A percentile compares a stretch with the other conserved stretches of the same genome.
Evolutionary conservation across 2,329 filamentous ascomycete genomes (phyloP).

Genomic region (Sporothrix pallida): DNA sequence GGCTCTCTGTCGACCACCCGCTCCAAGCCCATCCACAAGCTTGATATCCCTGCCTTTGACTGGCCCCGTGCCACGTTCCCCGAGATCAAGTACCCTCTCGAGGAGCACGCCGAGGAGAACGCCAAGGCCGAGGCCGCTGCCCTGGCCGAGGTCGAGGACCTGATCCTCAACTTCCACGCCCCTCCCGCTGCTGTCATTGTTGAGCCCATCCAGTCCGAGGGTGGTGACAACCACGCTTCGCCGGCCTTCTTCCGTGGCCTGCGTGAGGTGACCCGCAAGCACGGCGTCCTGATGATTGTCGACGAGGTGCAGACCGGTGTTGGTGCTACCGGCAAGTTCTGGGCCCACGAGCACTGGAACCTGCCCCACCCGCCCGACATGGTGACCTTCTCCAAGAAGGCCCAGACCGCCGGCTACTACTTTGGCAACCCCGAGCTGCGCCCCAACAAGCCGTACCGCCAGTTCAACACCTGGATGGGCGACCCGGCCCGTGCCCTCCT

Average conservation of each 20-base stretch:
- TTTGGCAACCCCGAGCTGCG: slow-evolving; percentile 79
- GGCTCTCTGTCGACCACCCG: slow-evolving; percentile 86
- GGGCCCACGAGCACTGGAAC: slow-evolving; percentile 96
- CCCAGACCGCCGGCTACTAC: slow-evolving; percentile 92
- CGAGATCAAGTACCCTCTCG: slow-evolving; percentile 81
- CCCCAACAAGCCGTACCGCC: slow-evolving; percentile 91
- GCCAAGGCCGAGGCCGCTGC: slow-evolving; percentile 79
- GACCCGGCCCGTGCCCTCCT: slow-evolving; percentile 84
- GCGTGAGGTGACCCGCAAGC: slow-evolving; percentile 76
- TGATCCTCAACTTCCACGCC: slow-evolving; percentile 78
- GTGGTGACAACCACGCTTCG: slow-evolving; percentile 91
- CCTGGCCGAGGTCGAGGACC: slow-evolving; percentile 79
- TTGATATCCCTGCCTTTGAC: slow-evolving; percentile 93
- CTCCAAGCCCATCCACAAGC: slow-evolving; percentile 92
- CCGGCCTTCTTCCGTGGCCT: slow-evolving; percentile 85
- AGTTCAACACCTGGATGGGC: slow-evolving; percentile 99
- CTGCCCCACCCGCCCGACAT: slow-evolving; percentile 82
- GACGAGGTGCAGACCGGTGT: slow-evolving; percentile 95
- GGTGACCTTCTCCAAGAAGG: slow-evolving; percentile 95
- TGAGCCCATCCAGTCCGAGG: slow-evolving; percentile 92
- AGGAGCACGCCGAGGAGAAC: slow-evolving; percentile 80
- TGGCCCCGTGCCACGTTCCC: slow-evolving; percentile 94
- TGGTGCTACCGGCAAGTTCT: slow-evolving; percentile 91
- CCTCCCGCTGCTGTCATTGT: slow-evolving; percentile 83
- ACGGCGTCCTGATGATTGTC: slow-evolving; percentile 83